Evolutionary conservation across 1,284 basidiomycete species (phyloP).

Genomic region (Ceratobasidium sp.): DNA sequence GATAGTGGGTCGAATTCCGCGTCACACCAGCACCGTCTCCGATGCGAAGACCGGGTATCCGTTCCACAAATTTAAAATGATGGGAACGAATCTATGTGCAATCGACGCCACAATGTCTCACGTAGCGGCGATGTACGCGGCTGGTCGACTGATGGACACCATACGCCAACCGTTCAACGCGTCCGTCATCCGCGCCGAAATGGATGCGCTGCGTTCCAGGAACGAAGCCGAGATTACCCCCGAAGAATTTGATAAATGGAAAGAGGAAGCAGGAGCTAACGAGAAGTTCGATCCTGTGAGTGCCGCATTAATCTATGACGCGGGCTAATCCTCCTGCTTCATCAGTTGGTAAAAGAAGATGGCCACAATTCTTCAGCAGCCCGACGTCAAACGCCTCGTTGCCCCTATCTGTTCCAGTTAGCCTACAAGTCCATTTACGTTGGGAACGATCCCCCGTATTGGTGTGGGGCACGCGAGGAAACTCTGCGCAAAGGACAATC

Average conservation of each 20-base stretch:
- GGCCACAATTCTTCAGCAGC: background rate
- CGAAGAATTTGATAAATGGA: conserved; percentile 29
- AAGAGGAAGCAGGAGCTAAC: conserved; percentile 1
- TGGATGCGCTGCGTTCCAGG: conserved; percentile 19
- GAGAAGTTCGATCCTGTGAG: background rate
- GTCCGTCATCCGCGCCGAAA: conserved; percentile 36
- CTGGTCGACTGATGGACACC: conserved; percentile 26
- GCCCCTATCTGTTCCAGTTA: conserved; percentile 29
- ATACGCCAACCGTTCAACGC: conserved; percentile 41
- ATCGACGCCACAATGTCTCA: conserved; percentile 33
- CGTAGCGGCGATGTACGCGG: conserved; percentile 39
- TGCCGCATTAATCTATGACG: background rate
- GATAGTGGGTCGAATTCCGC: conserved; percentile 15
- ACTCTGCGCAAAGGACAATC: background rate
- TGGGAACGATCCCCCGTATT: conserved; percentile 25
- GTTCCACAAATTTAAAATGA: background rate
- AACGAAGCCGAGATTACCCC: background rate
- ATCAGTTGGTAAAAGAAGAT: conserved; percentile 7
- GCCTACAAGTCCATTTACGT: conserved; percentile 20
- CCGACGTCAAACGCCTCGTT: conserved; percentile 4
- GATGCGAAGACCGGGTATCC: background rate
- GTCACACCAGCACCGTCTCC: background rate
- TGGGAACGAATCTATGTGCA: conserved; percentile 12
- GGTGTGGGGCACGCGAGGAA: conserved; percentile 23
- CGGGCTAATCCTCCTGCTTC: background rate